Conservation (phyloP, 495 filamentous ascomycete genomes). For the Penicillium salamii region DNA sequence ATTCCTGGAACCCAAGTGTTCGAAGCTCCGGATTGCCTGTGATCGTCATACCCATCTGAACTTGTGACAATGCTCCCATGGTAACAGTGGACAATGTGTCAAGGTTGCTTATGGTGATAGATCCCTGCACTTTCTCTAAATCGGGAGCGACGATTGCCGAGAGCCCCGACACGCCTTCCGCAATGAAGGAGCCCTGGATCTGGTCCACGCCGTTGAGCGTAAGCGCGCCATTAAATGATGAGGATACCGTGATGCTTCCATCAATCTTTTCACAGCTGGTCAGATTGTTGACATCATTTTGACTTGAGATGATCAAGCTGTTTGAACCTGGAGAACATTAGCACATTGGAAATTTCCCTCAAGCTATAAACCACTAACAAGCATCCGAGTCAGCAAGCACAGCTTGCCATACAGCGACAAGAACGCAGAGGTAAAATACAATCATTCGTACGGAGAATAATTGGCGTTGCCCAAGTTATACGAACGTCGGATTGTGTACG, state of each 20-base stretch:
- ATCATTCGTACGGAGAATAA: neutral
- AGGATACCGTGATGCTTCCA: slow-evolving; percentile 25
- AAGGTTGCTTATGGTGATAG: slow-evolving; percentile 22
- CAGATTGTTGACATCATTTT: slow-evolving; percentile 27
- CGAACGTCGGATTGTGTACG: neutral
- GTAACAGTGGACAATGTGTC: slow-evolving; percentile 16
- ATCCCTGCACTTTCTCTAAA: slow-evolving; percentile 22
- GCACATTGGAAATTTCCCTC: neutral
- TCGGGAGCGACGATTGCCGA: slow-evolving; percentile 17
- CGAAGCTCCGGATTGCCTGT: slow-evolving; percentile 21
- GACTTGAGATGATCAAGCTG: slow-evolving; percentile 24
- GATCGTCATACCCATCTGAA: slow-evolving; percentile 19
- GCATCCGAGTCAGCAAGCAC: neutral
- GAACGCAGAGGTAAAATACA: neutral
- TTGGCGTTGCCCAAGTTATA: neutral
- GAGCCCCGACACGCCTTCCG: slow-evolving; percentile 17
- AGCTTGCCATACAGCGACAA: neutral
- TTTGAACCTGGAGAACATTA: slow-evolving; percentile 17
- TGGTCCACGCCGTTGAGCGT: slow-evolving; percentile 23
- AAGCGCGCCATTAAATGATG: slow-evolving; percentile 23
- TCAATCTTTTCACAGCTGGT: slow-evolving; percentile 23
- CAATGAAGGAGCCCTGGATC: slow-evolving; percentile 24
- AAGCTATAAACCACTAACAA: neutral
- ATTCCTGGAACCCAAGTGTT: slow-evolving; percentile 17
- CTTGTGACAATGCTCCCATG: slow-evolving; percentile 12